Evolutionary conservation across 495 filamentous ascomycete species (phyloP), one percentile per base, ranked within the genome.

Genomic region (Coniosporium apollinis): DNA sequence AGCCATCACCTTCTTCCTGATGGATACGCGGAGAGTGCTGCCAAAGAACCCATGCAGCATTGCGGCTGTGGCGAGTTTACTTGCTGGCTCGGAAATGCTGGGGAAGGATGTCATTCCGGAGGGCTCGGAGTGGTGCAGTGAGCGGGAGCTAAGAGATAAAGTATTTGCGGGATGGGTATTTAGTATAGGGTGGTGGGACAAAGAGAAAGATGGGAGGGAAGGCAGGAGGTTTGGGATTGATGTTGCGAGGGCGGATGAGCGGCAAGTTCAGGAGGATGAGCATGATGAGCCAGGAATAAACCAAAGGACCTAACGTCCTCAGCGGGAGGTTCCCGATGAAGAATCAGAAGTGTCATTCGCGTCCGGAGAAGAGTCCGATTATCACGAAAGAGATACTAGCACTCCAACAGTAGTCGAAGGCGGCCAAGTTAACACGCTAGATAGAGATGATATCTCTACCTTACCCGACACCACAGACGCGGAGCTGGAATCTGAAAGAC

Each of bases 1-100:
- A 0, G n/a, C 38, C 1, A 37, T 48, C 5, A 34, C 51, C 0
- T 47, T 50, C 37, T 41, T 44, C 11, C 34, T 46, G 2, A 48
- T 52, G 30, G 48, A 33, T 2, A 51, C 47, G 7, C 38, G 45
- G 16, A 44, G 46, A 9, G 30, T 61, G 2, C 39, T 57, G 6
- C 55, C 54, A 13, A 45, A 44, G 5, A 49, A 37, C 24, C 49
- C 49, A 3, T 49, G 40, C 20, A 54, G 43, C 31, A 54, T 61
- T 31, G 58, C 52, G 0, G 46, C 42, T 15, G 40, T 51, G 10
- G 51, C 47, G 5, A 49, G 39, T 1, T 36, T 59, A 6, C 38
- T 59, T 3, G 49, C 50, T 16, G 56, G 54, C 17, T 30, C 32
- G 16, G 14, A 41, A 18, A 39, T 47, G 30, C 17, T 32, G 17